Conservation (phyloP, 768 basidiomycete genomes). For the Thelephora ganbajun region DNA sequence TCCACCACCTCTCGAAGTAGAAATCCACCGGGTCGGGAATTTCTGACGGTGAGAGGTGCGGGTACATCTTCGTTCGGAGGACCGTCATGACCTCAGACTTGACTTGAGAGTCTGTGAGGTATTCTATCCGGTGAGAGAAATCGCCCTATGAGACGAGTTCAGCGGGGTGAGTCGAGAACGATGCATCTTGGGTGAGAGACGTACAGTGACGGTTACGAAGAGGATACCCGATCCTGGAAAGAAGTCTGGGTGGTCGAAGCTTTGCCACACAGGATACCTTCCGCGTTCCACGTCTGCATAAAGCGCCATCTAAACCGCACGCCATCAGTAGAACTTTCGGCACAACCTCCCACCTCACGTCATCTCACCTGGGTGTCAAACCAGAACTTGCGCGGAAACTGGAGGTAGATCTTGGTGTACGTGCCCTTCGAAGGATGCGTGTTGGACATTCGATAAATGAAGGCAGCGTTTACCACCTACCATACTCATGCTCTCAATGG, state of each 20-base stretch:
- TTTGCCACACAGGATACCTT: conserved; percentile 49
- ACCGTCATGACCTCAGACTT: conserved; percentile 41
- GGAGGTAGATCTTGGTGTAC: conserved; percentile 56
- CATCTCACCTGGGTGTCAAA: conserved; percentile 26
- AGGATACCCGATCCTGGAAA: conserved; percentile 40
- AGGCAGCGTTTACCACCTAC: conserved; percentile 13
- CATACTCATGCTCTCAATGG: conserved; percentile 50
- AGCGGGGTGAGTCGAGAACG: background rate
- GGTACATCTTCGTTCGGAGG: conserved; percentile 41
- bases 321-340: background rate
- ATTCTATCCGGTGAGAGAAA: conserved; percentile 44
- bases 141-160: conserved; percentile 31
- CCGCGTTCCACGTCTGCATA: conserved; percentile 42
- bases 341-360: background rate
- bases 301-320: conserved; percentile 25
- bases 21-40: conserved; percentile 46
- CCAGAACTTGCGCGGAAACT: conserved; percentile 51
- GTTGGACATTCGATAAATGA: background rate
- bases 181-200: conserved; percentile 3
- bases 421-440: conserved; percentile 21
- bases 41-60: conserved; percentile 18
- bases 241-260: conserved; percentile 36
- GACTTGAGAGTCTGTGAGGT: conserved; percentile 30
- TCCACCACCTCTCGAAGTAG: conserved; percentile 39
- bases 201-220: conserved; percentile 30